These are phyloP conservation scores for Candida glucosophila DNA, from an alignment of 1,139 yeast genomes.

Conservation along the genomic window DNA sequence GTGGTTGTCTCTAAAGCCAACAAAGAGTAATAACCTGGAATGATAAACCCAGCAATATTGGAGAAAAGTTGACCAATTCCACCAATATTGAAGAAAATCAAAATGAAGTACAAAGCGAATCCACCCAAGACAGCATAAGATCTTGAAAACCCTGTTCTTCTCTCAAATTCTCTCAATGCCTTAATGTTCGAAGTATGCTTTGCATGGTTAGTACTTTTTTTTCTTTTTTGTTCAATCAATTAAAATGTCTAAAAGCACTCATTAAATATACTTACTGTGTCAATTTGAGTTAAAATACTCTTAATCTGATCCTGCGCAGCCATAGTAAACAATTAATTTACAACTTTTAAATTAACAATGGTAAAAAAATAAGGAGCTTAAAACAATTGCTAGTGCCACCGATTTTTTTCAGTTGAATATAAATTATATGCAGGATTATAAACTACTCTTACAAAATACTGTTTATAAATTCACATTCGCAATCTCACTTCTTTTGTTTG, in stretches of 20 bases:
- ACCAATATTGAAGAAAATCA: constrained; percentile 82
- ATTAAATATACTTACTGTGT: constrained; percentile 16
- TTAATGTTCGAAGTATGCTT: constrained; percentile 33
- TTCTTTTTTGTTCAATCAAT: too few species aligned
- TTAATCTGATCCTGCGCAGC: constrained; percentile 21
- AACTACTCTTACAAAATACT: too few species aligned
- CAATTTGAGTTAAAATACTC: constrained; percentile 19
- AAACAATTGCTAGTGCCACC: too few species aligned
- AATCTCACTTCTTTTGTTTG: constrained; percentile 13
- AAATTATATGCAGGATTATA: too few species aligned
- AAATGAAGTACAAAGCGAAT: constrained; percentile 56
- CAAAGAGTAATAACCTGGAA: constrained; percentile 87
- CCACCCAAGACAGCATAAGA: constrained; percentile 72
- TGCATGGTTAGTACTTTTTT: too few species aligned
- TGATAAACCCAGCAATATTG: constrained; percentile 81
- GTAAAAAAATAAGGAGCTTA: too few species aligned
- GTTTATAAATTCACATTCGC: too few species aligned
- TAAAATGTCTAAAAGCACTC: too few species aligned
- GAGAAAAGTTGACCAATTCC: constrained; percentile 91
- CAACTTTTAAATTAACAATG: too few species aligned
- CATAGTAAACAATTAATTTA: constrained; percentile 10
- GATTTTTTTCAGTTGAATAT: too few species aligned
- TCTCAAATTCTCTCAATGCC: constrained; percentile 49
- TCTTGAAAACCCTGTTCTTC: constrained; percentile 72
- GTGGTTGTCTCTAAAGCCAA: constrained; percentile 69